phyloP scores from a whole-genome alignment of 768 basidiomycete genomes.

The Mycena kentingensis region DNA sequence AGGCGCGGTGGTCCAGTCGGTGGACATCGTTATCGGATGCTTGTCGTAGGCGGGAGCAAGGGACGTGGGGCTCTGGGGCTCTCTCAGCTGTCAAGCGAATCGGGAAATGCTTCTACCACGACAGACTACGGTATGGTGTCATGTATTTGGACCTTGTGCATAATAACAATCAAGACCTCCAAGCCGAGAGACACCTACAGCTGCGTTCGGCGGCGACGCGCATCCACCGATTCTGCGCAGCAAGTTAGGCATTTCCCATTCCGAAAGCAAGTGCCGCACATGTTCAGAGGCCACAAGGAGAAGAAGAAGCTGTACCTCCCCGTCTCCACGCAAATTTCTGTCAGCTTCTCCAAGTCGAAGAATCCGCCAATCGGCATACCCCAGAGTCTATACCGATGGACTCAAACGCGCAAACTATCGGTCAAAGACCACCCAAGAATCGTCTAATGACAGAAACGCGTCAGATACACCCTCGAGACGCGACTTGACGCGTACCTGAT shows the following conservation, averaged over 20 bases:
- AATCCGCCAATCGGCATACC: conserved; percentile 79
- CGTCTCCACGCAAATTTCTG: conserved; percentile 55
- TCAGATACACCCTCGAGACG: too few species aligned
- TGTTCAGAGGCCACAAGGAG: conserved; percentile 72
- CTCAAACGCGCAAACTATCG: neutral
- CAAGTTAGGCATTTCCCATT: neutral
- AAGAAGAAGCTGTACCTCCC: conserved; percentile 76
- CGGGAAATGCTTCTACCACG: too few species aligned
- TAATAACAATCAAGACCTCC: too few species aligned
- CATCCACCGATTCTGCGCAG: conserved; percentile 16
- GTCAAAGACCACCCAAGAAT: conserved; percentile 48
- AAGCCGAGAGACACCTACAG: conserved; percentile 6
- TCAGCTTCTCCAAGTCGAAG: conserved; percentile 69
- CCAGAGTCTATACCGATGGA: conserved; percentile 65
- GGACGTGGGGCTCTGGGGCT: neutral
- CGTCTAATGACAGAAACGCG: too few species aligned
- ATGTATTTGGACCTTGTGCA: too few species aligned
- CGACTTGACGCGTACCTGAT: conserved; percentile 48
- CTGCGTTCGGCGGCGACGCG: conserved; percentile 19
- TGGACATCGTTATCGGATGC: neutral
- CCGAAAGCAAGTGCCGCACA: conserved; percentile 38
- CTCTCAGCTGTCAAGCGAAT: too few species aligned
- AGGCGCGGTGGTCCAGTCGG: conserved; percentile 10
- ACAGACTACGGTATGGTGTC: too few species aligned
- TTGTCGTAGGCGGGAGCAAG: neutral